Percentiles rank a stretch among this genome's conserved stretches.
Evolutionary conservation across 768 basidiomycete species (phyloP).

Genomic region (Pholiota molesta): DNA sequence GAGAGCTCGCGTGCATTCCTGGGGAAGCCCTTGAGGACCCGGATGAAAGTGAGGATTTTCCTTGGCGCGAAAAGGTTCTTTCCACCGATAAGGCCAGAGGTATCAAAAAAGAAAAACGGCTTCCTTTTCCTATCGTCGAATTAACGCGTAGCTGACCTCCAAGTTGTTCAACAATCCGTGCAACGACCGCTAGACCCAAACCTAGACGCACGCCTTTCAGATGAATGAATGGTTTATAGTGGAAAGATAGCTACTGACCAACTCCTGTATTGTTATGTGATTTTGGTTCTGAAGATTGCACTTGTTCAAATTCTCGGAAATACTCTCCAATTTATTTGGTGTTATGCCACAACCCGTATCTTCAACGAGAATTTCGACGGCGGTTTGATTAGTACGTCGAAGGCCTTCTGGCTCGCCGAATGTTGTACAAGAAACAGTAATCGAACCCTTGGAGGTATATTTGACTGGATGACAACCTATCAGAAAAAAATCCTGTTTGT

Average conservation of each 20-base stretch:
- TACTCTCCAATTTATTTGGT: conserved; percentile 65
- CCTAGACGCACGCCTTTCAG: conserved; percentile 34
- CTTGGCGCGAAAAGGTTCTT: conserved; percentile 2
- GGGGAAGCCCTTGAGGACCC: conserved; percentile 19
- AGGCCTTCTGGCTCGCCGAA: conserved; percentile 56
- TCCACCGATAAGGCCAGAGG: conserved; percentile 53
- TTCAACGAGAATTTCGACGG: conserved; percentile 69
- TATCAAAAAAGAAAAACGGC: conserved; percentile 72
- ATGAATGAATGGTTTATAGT: not conserved
- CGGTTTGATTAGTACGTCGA: conserved; percentile 45
- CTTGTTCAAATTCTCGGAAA: conserved; percentile 81
- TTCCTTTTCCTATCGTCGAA: conserved; percentile 66
- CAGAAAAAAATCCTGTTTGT: not conserved
- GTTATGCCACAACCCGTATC: conserved; percentile 80
- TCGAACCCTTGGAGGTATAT: conserved; percentile 64
- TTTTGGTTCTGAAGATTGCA: conserved; percentile 54
- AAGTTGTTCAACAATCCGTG: conserved; percentile 77
- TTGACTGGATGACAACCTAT: conserved; percentile 52
- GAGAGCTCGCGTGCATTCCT: conserved; percentile 21
- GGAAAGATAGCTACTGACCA: conserved; percentile 36
- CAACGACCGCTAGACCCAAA: conserved; percentile 79
- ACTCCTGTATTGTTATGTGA: conserved; percentile 43
- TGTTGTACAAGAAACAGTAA: conserved; percentile 59
- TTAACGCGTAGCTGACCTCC: conserved; percentile 81
- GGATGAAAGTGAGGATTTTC: conserved; percentile 22